phyloP scores from a whole-genome alignment of 352 stramenopile species.

The Pythium sp. region DNA sequence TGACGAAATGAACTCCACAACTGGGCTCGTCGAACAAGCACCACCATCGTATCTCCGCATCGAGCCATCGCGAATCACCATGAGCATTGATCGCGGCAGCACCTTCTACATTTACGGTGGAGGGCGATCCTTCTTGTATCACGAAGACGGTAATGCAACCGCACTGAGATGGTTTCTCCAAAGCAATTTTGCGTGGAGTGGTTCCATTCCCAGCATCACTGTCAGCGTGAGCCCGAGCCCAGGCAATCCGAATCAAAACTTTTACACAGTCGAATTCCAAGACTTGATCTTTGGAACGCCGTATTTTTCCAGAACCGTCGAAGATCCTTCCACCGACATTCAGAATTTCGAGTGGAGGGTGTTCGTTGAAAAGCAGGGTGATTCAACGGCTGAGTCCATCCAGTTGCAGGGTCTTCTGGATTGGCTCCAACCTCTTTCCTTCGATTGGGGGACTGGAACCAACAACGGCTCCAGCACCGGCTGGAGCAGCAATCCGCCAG shows the following conservation, averaged over 20 bases:
- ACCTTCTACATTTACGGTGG: not conserved
- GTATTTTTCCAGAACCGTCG: not conserved
- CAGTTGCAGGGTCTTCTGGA: conserved; percentile 5
- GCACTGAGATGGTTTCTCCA: not conserved
- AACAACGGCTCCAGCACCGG: not conserved
- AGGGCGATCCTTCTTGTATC: not conserved
- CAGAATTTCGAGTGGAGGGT: not conserved
- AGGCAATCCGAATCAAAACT: not conserved
- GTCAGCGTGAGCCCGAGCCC: not conserved
- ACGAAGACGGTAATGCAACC: not conserved
- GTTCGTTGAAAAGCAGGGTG: not conserved
- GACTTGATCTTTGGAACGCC: not conserved
- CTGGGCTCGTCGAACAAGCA: not conserved
- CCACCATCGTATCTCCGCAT: conserved; percentile 9
- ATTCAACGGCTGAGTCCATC: not conserved
- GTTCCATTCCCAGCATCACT: not conserved
- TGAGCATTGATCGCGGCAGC: conserved; percentile 1
- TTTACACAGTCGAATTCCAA: conserved; percentile 2
- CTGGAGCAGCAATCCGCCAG: not conserved
- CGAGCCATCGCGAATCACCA: not conserved
- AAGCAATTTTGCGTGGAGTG: not conserved
- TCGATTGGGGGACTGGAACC: not conserved
- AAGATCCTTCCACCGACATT: conserved; percentile 2
- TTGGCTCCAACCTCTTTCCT: conserved; percentile 6
- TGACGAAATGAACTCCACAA: not conserved